A percentile compares a stretch with the other conserved stretches of the same genome.
Evolutionary conservation across 1,284 basidiomycete genomes (phyloP).

Genomic region (Puccinia coronata): DNA sequence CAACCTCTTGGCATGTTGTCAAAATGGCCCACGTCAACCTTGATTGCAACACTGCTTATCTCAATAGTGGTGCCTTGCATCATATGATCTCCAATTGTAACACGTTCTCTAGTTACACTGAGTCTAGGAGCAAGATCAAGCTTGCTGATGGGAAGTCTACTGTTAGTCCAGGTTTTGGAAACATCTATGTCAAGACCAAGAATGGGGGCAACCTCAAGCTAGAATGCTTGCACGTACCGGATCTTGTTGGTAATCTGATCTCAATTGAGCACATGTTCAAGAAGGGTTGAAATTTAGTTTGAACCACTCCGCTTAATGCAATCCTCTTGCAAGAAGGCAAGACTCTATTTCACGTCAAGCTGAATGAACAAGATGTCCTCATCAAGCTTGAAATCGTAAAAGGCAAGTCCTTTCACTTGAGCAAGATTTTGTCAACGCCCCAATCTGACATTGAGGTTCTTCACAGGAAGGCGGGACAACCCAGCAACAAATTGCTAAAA

Average conservation of each 20-base stretch:
- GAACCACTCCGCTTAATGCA: not conserved
- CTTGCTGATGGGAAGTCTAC: constrained; percentile 4
- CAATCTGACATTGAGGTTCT: not conserved
- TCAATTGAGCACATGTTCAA: not conserved
- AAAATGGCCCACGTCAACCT: not conserved
- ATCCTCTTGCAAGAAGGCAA: not conserved
- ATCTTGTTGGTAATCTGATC: not conserved
- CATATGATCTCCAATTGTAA: not conserved
- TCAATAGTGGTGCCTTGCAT: too few relatives aligned
- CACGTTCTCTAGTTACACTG: not conserved
- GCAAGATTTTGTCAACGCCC: not conserved
- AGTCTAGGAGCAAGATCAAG: not conserved
- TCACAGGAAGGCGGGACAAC: constrained; percentile 13
- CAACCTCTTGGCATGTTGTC: too few relatives aligned
- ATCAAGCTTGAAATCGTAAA: too few relatives aligned
- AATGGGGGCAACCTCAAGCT: not conserved
- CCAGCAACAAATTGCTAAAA: not conserved
- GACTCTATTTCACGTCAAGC: not conserved
- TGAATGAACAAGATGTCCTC: too few relatives aligned
- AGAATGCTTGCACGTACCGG: not conserved
- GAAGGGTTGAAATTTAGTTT: not conserved
- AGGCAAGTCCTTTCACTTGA: not conserved
- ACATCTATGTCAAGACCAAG: not conserved
- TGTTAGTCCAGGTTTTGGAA: not conserved
- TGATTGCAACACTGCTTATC: not conserved